Percentiles rank a stretch among this genome's conserved stretches.
phyloP scores from a whole-genome alignment of 495 filamentous ascomycete genomes.

The Immersiella caudata region DNA sequence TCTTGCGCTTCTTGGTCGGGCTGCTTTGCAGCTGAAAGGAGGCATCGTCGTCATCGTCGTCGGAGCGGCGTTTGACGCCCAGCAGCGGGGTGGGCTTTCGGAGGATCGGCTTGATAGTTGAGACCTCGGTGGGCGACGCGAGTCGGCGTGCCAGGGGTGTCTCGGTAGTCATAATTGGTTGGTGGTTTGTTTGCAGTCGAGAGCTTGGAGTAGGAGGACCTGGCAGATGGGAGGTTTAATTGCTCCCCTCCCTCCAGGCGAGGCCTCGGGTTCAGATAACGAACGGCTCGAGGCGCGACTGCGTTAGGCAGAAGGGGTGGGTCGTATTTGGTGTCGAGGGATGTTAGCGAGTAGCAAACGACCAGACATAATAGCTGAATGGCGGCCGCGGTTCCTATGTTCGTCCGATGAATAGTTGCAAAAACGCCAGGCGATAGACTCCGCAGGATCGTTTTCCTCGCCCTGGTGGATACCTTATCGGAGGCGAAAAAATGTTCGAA shows the following conservation, averaged over 20 bases:
- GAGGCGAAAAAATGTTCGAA: constrained; percentile 18
- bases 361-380: constrained; percentile 22
- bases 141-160: constrained; percentile 33
- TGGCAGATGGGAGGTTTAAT: neutral
- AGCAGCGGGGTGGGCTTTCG: constrained; percentile 42
- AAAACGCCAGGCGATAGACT: neutral
- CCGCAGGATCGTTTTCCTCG: neutral
- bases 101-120: constrained; percentile 51
- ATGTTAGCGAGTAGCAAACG: constrained; percentile 8
- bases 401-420: neutral
- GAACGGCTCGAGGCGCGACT: neutral
- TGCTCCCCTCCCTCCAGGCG: neutral
- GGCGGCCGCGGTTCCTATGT: neutral
- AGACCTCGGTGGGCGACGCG: constrained; percentile 24
- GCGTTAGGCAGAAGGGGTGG: neutral
- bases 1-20: constrained; percentile 56
- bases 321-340: constrained; percentile 14
- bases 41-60: constrained; percentile 45
- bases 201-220: neutral
- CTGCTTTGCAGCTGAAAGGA: constrained; percentile 51
- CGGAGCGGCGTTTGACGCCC: constrained; percentile 41
- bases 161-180: constrained; percentile 33
- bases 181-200: neutral
- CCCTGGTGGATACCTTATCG: constrained; percentile 7
- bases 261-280: neutral